phyloP scores from a whole-genome alignment of 805 yeast genomes.

The Kluyveromyces nonfermentans region DNA sequence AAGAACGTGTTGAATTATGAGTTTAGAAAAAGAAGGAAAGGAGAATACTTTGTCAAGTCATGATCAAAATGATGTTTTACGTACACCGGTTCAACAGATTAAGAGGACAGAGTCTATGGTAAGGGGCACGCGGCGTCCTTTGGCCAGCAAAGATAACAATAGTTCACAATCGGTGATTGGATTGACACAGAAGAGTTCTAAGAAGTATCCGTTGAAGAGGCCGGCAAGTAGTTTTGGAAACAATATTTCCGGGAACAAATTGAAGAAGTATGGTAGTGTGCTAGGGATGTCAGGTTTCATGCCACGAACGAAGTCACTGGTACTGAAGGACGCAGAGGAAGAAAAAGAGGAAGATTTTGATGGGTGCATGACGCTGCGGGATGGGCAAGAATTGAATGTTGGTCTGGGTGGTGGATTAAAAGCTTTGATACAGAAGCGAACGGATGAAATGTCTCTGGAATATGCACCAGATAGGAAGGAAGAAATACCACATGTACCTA shows the following conservation, averaged over 20 bases:
- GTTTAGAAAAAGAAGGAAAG: conserved; percentile 5
- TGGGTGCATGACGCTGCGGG: conserved; percentile 7
- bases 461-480: conserved; percentile 33
- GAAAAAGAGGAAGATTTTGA: conserved; percentile 10
- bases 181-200: not conserved
- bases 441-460: conserved; percentile 39
- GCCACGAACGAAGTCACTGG: conserved; percentile 21
- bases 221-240: conserved; percentile 8
- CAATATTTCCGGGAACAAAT: conserved; percentile 9
- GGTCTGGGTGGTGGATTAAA: conserved; percentile 13
- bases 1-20: not conserved
- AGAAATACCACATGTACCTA: conserved; percentile 37
- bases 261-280: conserved; percentile 27
- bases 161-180: conserved; percentile 5
- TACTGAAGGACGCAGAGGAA: conserved; percentile 21
- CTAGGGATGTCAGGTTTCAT: conserved; percentile 18
- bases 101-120: conserved; percentile 1
- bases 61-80: conserved; percentile 4
- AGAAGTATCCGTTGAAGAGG: not conserved
- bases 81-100: conserved; percentile 1
- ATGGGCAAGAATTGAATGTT: conserved; percentile 10
- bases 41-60: conserved; percentile 6
- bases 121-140: conserved; percentile 17
- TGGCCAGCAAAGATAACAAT: conserved; percentile 27
- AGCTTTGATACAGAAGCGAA: conserved; percentile 14